These are phyloP conservation scores for Lyophyllum shimeji DNA, from an alignment of 768 basidiomycete genomes.

Conservation along the genomic window DNA sequence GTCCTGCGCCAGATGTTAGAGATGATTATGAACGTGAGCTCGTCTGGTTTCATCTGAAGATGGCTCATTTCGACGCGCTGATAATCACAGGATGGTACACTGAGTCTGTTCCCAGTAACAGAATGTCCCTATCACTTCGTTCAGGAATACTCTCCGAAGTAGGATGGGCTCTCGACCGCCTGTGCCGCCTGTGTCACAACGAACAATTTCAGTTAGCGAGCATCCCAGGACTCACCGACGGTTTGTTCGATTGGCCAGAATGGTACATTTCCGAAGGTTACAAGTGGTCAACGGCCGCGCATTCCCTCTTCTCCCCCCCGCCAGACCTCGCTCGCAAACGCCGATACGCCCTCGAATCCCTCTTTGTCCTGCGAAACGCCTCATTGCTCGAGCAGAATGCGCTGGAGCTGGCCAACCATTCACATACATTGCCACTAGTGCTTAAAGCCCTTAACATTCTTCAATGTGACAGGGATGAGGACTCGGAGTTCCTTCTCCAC, in stretches of 20 bases:
- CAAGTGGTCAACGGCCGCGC: conserved; percentile 38
- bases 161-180: conserved; percentile 86
- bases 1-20: conserved; percentile 45
- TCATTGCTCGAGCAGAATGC: conserved; percentile 70
- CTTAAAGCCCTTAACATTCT: conserved; percentile 65
- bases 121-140: conserved; percentile 87
- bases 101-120: conserved; percentile 74
- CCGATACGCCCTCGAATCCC: conserved; percentile 80
- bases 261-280: conserved; percentile 74
- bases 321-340: conserved; percentile 53
- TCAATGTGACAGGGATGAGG: conserved; percentile 58
- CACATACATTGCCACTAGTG: conserved; percentile 65
- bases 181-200: conserved; percentile 77
- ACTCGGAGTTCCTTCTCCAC: conserved; percentile 71
- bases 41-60: conserved; percentile 1
- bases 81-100: conserved; percentile 74
- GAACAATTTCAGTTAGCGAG: conserved; percentile 72
- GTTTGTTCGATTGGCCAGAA: conserved; percentile 86
- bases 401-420: conserved; percentile 53
- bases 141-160: conserved; percentile 83
- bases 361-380: conserved; percentile 86
- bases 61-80: conserved; percentile 3
- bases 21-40: conserved; percentile 78
- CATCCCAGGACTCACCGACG: conserved; percentile 80
- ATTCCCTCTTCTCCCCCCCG: conserved; percentile 55